Evolutionary conservation across 2,329 filamentous ascomycete species (phyloP), one percentile per base, ranked within the genome.

Genomic region (Dactylonectria macrodidyma): DNA sequence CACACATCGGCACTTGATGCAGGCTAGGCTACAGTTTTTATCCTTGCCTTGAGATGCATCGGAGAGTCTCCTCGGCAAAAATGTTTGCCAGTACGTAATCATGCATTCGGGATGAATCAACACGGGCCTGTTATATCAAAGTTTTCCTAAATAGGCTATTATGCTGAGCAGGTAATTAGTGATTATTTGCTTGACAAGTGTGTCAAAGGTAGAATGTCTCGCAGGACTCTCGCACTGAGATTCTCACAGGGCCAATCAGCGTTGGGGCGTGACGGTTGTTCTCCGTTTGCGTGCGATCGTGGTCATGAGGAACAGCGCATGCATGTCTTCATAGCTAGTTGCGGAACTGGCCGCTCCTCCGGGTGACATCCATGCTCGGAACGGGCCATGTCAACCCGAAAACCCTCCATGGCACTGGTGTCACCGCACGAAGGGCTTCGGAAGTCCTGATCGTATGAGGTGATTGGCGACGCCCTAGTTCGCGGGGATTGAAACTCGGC

Each of bases 371-470:
- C 46, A 14, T 59, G 34, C 36, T n/a, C 5, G 10, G 16, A 62
- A n/a, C 52, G 47, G 59, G 41, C 26, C 30, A 56, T 59, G 26
- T 10, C 50, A 47, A 11, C 36, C 24, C 50, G 34, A 51, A 34
- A 7, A 46, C 36, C 60, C 50, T 52, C 60, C 48, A 50, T 22
- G 22, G 57, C 50, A 30, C 51, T 46, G 2, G 47, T 26, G 22
- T 51, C 50, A 30, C 51, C 46, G 2, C 46, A 36, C 14, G 5
- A 19, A 62, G 22, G n/a, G 5, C 26, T 30, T 30, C 26, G 2
- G 26, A 30, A 4, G 8, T 22, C 30, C 22, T n/a, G 22, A 58
- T 75, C 71, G 69, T 75, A 72, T 59, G 73, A 75, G 62, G 55
- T 65, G 46, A 24, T 44, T 55, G 52, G 38, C 19, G 24, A 60